Evolutionary conservation across 1,139 yeast species (phyloP), one percentile per base, ranked within the genome.

Genomic region (Magnusiomyces fungicola): DNA sequence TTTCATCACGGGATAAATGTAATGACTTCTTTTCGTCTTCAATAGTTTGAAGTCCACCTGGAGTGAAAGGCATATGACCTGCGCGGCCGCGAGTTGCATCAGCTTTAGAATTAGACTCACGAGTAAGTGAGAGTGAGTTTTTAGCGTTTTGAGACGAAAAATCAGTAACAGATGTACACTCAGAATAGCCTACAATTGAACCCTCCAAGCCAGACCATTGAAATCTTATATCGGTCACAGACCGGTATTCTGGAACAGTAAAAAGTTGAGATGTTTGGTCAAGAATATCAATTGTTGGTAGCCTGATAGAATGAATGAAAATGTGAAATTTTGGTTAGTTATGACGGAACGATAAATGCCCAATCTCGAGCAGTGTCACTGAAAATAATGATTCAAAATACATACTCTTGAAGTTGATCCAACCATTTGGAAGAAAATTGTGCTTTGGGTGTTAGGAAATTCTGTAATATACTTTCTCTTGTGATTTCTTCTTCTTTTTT

Each of bases 1-100:
- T 70, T 1, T 71, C 71, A 61, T 85, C 92, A 60, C 83, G 75
- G 12, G 45, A 30, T 5, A 42, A 12, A 60, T 84, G 95, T 49
- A 88, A 67, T 27, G 71, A 61, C 30, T 49, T 67, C 64, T 68
- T 70, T 16, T 64, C 67, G 2, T 64, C 57, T 16, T 63, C 61
- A 1, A 62, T 61, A 3, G 65, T 61, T 37, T 69, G 69, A 18
- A 87, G 64, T 2, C 97, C 97, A 56, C 98, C 97, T 0, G 98
- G 98, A 49, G 85, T 83, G 63, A 94, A 92, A 0, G 99, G 98
- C 60, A 92, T 69, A 60, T 78, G 86, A 22, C 81, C 77, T 0
- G 95, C 76, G 6, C 80, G 74, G 0, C 97, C 97, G 45, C 76
- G 71, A 1, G 87, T 69, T 2, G 81, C 70, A 48, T 81, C 84